A percentile compares a stretch with the other conserved stretches of the same genome.
phyloP scores from a whole-genome alignment of 2,329 filamentous ascomycete genomes.

The Myotisia sp. region DNA sequence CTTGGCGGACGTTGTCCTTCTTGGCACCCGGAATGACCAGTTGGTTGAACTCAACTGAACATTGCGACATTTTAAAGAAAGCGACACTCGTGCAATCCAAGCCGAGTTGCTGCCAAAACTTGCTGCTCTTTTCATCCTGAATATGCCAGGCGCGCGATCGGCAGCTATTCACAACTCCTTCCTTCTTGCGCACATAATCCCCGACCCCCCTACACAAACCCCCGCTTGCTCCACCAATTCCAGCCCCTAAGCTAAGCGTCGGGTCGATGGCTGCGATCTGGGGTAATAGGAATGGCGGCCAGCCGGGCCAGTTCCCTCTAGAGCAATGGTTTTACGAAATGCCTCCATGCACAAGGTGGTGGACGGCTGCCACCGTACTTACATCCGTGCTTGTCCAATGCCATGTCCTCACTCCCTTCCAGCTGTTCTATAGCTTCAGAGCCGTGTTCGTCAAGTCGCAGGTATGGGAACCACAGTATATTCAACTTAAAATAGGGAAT shows the following conservation, averaged over 20 bases:
- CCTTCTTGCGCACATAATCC: background rate
- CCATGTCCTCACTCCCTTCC: slow-evolving; percentile 79
- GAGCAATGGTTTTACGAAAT: slow-evolving; percentile 99
- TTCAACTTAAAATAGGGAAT: slow-evolving; percentile 2
- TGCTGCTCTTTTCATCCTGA: background rate
- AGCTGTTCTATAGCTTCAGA: slow-evolving; percentile 92
- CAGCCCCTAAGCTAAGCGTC: slow-evolving; percentile 1
- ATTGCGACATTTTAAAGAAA: too few relatives aligned
- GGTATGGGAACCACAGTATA: slow-evolving; percentile 45
- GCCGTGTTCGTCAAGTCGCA: slow-evolving; percentile 85
- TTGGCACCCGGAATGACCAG: too few relatives aligned
- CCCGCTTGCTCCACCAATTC: background rate
- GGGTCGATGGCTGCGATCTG: slow-evolving; percentile 30
- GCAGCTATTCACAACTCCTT: background rate
- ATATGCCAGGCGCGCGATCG: background rate
- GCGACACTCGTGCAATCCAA: too few relatives aligned
- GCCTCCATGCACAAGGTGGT: slow-evolving; percentile 89
- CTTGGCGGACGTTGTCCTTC: too few relatives aligned
- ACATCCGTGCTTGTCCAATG: slow-evolving; percentile 86
- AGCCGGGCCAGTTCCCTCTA: slow-evolving; percentile 54
- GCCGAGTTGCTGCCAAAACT: background rate
- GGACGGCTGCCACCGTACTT: slow-evolving; percentile 83
- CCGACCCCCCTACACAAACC: slow-evolving; percentile 2
- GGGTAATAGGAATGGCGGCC: slow-evolving; percentile 29
- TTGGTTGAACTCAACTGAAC: too few relatives aligned